Percentiles rank a stretch among this genome's conserved stretches.
phyloP scores from a whole-genome alignment of 768 basidiomycete species.

The Agaricus subrufescens region DNA sequence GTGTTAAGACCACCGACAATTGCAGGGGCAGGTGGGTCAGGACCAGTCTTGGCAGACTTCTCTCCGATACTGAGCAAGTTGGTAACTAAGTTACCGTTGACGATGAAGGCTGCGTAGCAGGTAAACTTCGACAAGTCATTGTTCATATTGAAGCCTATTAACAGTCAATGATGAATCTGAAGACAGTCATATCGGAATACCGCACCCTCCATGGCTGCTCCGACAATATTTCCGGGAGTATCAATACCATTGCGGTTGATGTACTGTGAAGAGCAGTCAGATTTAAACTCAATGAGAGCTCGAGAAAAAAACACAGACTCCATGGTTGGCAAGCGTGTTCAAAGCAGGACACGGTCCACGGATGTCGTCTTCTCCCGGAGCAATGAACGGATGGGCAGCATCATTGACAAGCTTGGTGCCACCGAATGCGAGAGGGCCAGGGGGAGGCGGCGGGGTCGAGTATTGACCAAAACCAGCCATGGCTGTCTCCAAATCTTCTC shows the following conservation, averaged over 20 bases:
- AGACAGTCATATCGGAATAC: background rate
- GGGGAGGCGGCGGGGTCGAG: background rate
- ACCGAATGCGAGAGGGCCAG: slow-evolving; percentile 2
- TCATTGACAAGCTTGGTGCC: slow-evolving; percentile 11
- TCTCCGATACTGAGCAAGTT: slow-evolving; percentile 5
- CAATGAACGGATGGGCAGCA: slow-evolving; percentile 13
- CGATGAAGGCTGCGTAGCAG: slow-evolving; percentile 5
- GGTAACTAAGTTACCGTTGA: slow-evolving; percentile 6
- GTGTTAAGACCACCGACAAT: slow-evolving; percentile 9
- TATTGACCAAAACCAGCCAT: no score
- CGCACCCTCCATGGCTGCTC: slow-evolving; percentile 12
- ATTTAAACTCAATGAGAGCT: background rate
- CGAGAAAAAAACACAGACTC: slow-evolving; percentile 4
- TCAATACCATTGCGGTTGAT: slow-evolving; percentile 10
- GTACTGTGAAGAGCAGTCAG: slow-evolving; percentile 4
- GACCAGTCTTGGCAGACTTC: slow-evolving; percentile 3
- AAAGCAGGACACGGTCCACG: slow-evolving; percentile 16
- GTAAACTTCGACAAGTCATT: slow-evolving; percentile 1
- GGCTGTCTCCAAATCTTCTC: slow-evolving; percentile 11
- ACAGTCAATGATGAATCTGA: background rate
- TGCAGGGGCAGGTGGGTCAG: slow-evolving; percentile 1
- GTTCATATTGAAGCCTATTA: slow-evolving; percentile 9
- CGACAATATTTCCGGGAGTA: slow-evolving; percentile 9
- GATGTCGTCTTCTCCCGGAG: slow-evolving; percentile 4
- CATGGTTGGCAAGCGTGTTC: slow-evolving; percentile 16